phyloP scores from a whole-genome alignment of 495 filamentous ascomycete species.

The Penicillium subrubescens region DNA sequence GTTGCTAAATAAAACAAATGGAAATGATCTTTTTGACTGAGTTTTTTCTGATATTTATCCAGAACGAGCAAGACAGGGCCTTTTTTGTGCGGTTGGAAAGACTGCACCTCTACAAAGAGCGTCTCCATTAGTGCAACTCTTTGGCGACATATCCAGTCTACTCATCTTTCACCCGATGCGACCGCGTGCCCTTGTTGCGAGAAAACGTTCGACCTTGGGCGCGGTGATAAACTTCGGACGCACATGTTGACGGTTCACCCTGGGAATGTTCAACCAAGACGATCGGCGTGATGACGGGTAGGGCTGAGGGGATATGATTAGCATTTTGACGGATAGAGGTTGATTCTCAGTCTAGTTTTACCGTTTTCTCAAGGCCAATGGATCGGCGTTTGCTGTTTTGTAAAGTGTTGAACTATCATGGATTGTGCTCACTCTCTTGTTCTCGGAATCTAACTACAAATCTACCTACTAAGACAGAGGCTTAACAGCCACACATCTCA shows the following conservation, averaged over 20 bases:
- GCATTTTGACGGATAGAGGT: neutral
- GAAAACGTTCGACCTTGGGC: neutral
- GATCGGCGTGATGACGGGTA: neutral
- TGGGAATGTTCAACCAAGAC: neutral
- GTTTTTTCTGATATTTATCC: too few species aligned
- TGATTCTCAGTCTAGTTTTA: neutral
- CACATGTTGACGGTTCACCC: neutral
- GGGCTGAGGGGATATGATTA: neutral
- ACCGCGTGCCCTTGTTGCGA: neutral
- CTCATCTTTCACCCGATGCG: neutral
- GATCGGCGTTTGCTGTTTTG: too few species aligned
- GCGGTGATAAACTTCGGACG: neutral
- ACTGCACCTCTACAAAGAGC: neutral
- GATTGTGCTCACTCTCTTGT: too few species aligned
- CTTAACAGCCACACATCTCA: constrained; percentile 59
- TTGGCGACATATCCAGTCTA: neutral
- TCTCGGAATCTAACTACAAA: too few species aligned
- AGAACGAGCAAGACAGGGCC: too few species aligned
- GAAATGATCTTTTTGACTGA: too few species aligned
- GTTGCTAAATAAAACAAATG: too few species aligned
- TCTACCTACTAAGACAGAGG: neutral
- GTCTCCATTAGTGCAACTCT: neutral
- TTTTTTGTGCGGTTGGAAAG: too few species aligned
- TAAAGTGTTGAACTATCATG: too few species aligned
- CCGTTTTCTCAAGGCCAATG: too few species aligned